These are phyloP conservation scores for Pseudogymnoascus sp. DNA, from an alignment of 2,329 filamentous ascomycete species.

Conservation along the genomic window DNA sequence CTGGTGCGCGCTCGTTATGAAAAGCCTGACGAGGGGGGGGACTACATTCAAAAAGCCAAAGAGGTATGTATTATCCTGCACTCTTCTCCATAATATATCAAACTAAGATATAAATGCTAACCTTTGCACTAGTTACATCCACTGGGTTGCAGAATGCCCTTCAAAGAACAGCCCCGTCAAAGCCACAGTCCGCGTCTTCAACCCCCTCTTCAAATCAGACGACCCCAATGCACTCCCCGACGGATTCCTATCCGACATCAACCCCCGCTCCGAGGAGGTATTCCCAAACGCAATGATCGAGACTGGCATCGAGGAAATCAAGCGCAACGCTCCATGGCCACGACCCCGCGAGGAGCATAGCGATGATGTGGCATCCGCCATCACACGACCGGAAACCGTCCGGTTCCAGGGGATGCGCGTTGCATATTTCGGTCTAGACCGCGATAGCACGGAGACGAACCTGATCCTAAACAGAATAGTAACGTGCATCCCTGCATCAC, in stretches of 20 bases:
- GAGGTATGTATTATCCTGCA: background rate
- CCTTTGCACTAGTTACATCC: constrained; percentile 73
- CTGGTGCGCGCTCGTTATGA: constrained; percentile 61
- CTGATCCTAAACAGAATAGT: constrained; percentile 87
- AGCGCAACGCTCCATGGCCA: constrained; percentile 68
- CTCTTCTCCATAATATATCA: background rate
- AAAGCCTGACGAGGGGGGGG: constrained; percentile 38
- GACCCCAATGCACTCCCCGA: constrained; percentile 69
- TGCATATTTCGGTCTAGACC: constrained; percentile 53
- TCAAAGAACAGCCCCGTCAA: constrained; percentile 47
- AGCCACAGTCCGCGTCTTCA: constrained; percentile 70
- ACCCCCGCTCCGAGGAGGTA: constrained; percentile 74
- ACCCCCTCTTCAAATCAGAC: constrained; percentile 76
- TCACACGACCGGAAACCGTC: constrained; percentile 61
- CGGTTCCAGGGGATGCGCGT: constrained; percentile 88
- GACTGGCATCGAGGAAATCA: constrained; percentile 71
- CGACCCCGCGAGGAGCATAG: constrained; percentile 52
- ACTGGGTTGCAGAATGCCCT: constrained; percentile 73
- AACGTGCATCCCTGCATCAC: too few species aligned
- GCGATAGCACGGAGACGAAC: constrained; percentile 66
- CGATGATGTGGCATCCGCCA: constrained; percentile 57
- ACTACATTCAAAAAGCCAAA: background rate
- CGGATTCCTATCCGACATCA: constrained; percentile 77
- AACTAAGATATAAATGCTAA: constrained; percentile 55
- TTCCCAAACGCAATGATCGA: constrained; percentile 73